These are phyloP conservation scores for Ottelia alismoides DNA, from an alignment of 106 monocot species.

Conservation along the genomic window DNA sequence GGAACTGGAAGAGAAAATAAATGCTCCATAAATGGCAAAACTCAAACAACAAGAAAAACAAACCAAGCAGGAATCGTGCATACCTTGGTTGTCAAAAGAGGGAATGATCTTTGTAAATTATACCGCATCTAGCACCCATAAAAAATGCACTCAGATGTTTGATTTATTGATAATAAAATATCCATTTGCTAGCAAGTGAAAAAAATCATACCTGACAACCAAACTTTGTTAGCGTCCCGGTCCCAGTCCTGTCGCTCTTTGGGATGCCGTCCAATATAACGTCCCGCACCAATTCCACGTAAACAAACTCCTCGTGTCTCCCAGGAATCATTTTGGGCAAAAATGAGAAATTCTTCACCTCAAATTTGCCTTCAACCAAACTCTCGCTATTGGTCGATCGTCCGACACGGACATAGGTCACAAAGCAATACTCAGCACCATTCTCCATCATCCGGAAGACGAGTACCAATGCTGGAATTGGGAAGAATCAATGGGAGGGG, in stretches of 20 bases:
- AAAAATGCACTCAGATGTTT: too few relatives aligned
- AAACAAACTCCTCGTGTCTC: conserved; percentile 69
- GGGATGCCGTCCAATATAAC: conserved; percentile 53
- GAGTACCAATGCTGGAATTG: conserved; percentile 86
- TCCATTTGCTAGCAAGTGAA: too few relatives aligned
- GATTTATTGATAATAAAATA: too few relatives aligned
- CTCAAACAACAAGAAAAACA: neutral
- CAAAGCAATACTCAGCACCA: conserved; percentile 58
- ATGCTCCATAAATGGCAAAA: neutral
- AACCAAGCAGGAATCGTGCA: too few relatives aligned
- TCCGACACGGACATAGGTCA: conserved; percentile 73
- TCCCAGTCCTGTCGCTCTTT: conserved; percentile 81
- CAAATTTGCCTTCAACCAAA: conserved; percentile 25
- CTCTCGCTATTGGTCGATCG: conserved; percentile 1
- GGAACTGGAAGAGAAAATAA: neutral
- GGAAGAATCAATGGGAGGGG: conserved; percentile 55
- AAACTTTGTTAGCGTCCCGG: conserved; percentile 89
- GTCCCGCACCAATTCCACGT: conserved; percentile 73
- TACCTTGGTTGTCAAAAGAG: conserved; percentile 98
- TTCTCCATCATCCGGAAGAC: conserved; percentile 67
- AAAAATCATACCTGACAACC: conserved; percentile 80
- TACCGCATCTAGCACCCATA: conserved; percentile 99
- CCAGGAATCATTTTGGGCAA: conserved; percentile 72
- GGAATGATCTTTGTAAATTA: conserved; percentile 88
- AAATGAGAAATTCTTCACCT: conserved; percentile 66